Evolutionary conservation across 148 eudicot genomes (phyloP).

Genomic region (Cornus florida): DNA sequence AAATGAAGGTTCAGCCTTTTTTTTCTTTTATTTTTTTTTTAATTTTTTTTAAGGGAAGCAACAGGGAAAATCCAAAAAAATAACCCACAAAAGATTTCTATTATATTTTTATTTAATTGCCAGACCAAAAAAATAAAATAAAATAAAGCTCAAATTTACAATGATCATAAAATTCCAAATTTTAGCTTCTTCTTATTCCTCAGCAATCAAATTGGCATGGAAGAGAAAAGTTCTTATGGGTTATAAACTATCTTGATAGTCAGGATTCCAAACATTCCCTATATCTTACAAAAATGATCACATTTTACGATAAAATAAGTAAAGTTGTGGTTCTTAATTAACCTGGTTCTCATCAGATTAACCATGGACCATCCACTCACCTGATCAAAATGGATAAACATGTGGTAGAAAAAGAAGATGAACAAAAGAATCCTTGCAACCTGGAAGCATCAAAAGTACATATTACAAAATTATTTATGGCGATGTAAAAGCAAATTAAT

Average conservation of each 20-base stretch:
- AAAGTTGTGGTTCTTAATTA: not conserved
- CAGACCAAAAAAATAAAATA: not conserved
- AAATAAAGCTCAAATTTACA: not conserved
- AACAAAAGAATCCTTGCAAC: conserved; percentile 78
- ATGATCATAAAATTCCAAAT: not conserved
- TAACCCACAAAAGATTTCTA: not conserved
- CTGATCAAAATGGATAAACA: conserved; percentile 69
- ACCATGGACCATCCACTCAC: conserved; percentile 29
- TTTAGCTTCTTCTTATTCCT: not conserved
- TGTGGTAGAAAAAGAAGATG: conserved; percentile 72
- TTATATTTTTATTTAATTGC: not conserved
- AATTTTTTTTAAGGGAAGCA: not conserved
- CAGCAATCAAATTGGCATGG: not conserved
- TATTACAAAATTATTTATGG: conserved; percentile 14
- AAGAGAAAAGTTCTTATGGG: not conserved
- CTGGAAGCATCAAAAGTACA: conserved; percentile 38
- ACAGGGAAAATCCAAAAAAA: not conserved
- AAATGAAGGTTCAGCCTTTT: not conserved
- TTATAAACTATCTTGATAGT: too few relatives aligned
- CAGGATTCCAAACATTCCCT: not conserved
- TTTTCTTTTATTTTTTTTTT: too few relatives aligned
- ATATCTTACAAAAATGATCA: not conserved
- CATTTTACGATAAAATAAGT: not conserved
- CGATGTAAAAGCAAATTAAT: not conserved
- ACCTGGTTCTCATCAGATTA: not conserved